Evolutionary conservation across 169 alveolate genomes (phyloP).

Genomic region (Eimeria brunetti): DNA sequence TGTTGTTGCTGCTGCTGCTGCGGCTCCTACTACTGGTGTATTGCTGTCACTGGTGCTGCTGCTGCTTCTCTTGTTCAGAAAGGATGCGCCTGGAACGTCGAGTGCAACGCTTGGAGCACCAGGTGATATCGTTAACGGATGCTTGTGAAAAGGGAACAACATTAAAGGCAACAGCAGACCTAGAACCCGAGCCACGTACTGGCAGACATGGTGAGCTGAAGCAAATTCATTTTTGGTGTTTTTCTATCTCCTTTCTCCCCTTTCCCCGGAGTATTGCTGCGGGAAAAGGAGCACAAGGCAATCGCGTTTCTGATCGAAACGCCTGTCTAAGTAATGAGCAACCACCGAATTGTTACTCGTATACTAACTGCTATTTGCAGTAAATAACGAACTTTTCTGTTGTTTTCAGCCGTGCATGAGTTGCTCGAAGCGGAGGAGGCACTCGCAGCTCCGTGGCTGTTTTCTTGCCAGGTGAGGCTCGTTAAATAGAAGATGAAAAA

Average conservation of each 20-base stretch:
- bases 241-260: not conserved
- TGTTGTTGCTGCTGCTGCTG: not conserved
- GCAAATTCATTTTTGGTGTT: too few relatives aligned
- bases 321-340: not conserved
- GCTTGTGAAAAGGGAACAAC: slow-evolving; percentile 43
- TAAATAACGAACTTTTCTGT: not conserved
- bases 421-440: slow-evolving; percentile 78
- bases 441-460: slow-evolving; percentile 94
- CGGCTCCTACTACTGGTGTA: not conserved
- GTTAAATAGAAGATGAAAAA: not conserved
- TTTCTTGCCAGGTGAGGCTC: slow-evolving; percentile 89
- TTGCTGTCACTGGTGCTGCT: not conserved
- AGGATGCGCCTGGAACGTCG: slow-evolving; percentile 54
- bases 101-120: slow-evolving; percentile 61
- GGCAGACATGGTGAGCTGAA: slow-evolving; percentile 34
- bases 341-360: too few relatives aligned
- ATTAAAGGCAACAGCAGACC: not conserved
- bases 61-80: not conserved
- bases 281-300: too few relatives aligned
- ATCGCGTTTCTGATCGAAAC: too few relatives aligned
- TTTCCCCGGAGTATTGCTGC: too few relatives aligned
- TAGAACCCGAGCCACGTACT: not conserved
- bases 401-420: slow-evolving; percentile 52
- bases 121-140: slow-evolving; percentile 4
- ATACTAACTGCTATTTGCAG: not conserved